These are phyloP conservation scores for Entomophthora muscae DNA, from an alignment of 371 early-diverging fungal genomes.

Conservation along the genomic window DNA sequence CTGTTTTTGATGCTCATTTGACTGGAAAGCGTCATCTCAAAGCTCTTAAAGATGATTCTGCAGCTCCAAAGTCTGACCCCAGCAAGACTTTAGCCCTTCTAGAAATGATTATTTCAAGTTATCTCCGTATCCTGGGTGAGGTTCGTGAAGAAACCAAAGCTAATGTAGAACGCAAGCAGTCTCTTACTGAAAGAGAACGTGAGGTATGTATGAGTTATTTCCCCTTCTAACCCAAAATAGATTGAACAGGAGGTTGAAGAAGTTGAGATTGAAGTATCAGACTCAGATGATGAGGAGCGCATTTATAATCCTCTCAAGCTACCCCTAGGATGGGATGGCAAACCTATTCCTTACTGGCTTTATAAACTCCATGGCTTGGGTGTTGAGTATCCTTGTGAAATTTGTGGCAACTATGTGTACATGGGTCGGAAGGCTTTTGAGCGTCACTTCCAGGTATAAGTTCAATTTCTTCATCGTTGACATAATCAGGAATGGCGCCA, in stretches of 20 bases:
- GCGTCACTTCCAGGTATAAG: conserved; percentile 61
- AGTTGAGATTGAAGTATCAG: conserved; percentile 48
- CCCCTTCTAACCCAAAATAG: neutral
- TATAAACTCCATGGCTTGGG: conserved; percentile 95
- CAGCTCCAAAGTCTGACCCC: conserved; percentile 24
- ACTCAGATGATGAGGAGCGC: conserved; percentile 68
- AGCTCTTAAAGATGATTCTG: conserved; percentile 11
- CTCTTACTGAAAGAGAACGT: conserved; percentile 79
- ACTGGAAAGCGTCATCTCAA: conserved; percentile 57
- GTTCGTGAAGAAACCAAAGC: conserved; percentile 63
- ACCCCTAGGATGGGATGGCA: conserved; percentile 96
- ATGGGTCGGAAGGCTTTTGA: conserved; percentile 96
- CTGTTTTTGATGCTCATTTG: conserved; percentile 71
- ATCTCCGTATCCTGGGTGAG: conserved; percentile 33
- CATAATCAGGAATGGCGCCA: conserved; percentile 69
- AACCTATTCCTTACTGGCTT: conserved; percentile 97
- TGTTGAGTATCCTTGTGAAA: conserved; percentile 90
- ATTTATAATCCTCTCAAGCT: conserved; percentile 93
- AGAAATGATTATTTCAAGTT: conserved; percentile 43
- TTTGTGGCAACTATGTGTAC: conserved; percentile 90
- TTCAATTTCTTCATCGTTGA: neutral
- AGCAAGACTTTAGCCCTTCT: conserved; percentile 23
- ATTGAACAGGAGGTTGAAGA: conserved; percentile 31
- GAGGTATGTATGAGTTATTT: conserved; percentile 17
- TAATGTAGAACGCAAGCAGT: conserved; percentile 83